Evolutionary conservation across 441 rosid species (phyloP).

Genomic region (Cnidoscolus chayamansa): DNA sequence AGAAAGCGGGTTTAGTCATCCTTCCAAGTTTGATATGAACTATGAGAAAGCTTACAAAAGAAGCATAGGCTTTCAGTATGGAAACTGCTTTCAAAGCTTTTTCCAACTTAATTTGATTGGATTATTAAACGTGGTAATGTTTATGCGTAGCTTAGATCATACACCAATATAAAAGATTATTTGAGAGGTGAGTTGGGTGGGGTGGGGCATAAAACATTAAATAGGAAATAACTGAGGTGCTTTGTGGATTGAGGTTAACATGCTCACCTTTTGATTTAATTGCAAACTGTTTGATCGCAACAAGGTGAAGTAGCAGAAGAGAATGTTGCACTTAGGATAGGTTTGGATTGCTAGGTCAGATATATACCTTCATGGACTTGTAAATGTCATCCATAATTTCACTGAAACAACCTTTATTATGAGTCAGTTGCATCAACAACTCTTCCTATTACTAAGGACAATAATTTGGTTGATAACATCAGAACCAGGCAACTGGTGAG

Average conservation of each 20-base stretch:
- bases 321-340: not conserved
- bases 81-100: no score
- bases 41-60: no score
- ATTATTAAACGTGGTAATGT: no score
- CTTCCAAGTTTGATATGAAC: no score
- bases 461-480: not conserved
- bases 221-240: not conserved
- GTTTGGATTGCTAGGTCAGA: not conserved
- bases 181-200: not conserved
- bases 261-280: constrained; percentile 1
- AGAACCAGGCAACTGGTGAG: not conserved
- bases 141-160: not conserved
- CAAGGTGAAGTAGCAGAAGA: not conserved
- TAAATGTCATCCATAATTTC: not conserved
- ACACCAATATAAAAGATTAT: not conserved
- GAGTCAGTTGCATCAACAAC: not conserved
- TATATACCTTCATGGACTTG: no score
- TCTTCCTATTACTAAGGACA: not conserved
- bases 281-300: not conserved
- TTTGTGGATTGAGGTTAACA: not conserved
- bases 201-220: not conserved
- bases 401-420: not conserved
- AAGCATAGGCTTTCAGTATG: no score
- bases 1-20: no score
- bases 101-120: no score